phyloP scores from a whole-genome alignment of 176 grass and related monocot genomes.

The Zea mays region DNA sequence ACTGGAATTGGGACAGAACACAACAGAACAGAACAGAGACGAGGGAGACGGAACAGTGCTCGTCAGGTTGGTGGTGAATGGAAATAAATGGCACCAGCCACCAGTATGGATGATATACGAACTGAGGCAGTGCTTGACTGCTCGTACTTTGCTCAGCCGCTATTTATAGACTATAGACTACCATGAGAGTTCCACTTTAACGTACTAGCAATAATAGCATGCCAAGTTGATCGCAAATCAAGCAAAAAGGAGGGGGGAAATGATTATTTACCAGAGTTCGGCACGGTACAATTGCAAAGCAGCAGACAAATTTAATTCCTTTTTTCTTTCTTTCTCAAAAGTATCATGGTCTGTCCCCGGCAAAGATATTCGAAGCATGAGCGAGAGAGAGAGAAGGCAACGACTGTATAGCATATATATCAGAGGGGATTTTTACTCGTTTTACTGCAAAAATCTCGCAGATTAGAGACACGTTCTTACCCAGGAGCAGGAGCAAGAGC shows the following conservation, averaged over 20 bases:
- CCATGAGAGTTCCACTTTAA: background rate
- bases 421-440: background rate
- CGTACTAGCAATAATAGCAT: background rate
- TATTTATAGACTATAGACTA: constrained; percentile 33
- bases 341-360: background rate
- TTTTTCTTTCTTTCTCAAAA: background rate
- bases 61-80: background rate
- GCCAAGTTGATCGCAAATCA: background rate
- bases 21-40: background rate
- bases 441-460: background rate
- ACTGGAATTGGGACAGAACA: background rate
- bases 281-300: background rate
- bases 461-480: constrained; percentile 22
- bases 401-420: constrained; percentile 2
- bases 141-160: background rate
- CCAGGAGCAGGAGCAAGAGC: background rate
- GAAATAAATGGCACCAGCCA: background rate
- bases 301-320: background rate
- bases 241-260: background rate
- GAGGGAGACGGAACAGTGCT: background rate
- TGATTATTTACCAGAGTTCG: background rate
- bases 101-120: too few relatives aligned
- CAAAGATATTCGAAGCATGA: constrained; percentile 23
- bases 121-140: background rate
- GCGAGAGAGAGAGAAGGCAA: background rate